A percentile compares a stretch with the other conserved stretches of the same genome.
These are phyloP conservation scores for Trichoderma sp. DNA, from an alignment of 2,329 filamentous ascomycete genomes.

Conservation along the genomic window DNA sequence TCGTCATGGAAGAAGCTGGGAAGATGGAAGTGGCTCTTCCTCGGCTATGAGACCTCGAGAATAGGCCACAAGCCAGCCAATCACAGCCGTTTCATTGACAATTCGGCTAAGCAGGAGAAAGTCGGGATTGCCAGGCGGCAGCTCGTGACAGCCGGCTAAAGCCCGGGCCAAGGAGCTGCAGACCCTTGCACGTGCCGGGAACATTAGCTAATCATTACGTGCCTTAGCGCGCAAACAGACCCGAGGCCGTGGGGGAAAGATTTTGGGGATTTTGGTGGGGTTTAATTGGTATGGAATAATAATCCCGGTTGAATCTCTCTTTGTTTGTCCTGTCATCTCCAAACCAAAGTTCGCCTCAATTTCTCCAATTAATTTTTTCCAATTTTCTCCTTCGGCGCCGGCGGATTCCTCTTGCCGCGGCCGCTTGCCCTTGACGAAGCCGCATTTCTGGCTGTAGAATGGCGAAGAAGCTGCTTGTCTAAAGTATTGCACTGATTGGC, in stretches of 20 bases:
- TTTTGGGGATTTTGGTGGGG: slow-evolving; percentile 10
- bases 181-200: background rate
- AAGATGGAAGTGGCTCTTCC: slow-evolving; percentile 32
- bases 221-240: background rate
- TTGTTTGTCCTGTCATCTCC: background rate
- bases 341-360: background rate
- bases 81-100: slow-evolving; percentile 31
- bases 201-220: slow-evolving; percentile 17
- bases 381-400: background rate
- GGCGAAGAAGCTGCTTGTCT: slow-evolving; percentile 3
- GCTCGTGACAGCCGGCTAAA: slow-evolving; percentile 1
- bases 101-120: slow-evolving; percentile 32
- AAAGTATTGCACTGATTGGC: slow-evolving; percentile 10
- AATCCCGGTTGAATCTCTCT: slow-evolving; percentile 3
- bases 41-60: slow-evolving; percentile 31
- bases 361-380: background rate
- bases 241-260: background rate
- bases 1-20: slow-evolving; percentile 24
- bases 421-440: background rate
- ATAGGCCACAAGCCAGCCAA: slow-evolving; percentile 26
- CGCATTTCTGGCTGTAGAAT: background rate
- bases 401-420: background rate
- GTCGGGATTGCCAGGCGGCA: slow-evolving; percentile 25
- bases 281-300: background rate
- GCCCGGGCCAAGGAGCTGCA: background rate